phyloP scores from a whole-genome alignment of 2,329 filamentous ascomycete genomes.

The Colletotrichum sp. region DNA sequence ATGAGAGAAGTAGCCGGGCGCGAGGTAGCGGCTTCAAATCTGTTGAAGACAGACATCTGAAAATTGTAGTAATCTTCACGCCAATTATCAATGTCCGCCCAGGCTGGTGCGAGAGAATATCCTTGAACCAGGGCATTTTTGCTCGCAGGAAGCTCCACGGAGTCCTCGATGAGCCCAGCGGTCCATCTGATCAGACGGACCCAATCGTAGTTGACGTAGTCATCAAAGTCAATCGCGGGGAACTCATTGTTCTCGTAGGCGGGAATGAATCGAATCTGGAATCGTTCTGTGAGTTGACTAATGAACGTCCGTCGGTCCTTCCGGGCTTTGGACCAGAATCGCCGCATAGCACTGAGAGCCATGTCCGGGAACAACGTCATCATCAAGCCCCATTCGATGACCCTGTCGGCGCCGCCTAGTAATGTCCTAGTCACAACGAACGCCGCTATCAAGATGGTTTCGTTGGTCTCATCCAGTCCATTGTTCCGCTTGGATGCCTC shows the following conservation, averaged over 20 bases:
- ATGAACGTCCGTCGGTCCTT: constrained; percentile 59
- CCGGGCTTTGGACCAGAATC: constrained; percentile 59
- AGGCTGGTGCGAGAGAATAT: constrained; percentile 44
- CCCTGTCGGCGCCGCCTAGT: constrained; percentile 63
- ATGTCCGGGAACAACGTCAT: constrained; percentile 59
- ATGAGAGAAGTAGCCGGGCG: constrained; percentile 47
- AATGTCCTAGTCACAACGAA: constrained; percentile 64
- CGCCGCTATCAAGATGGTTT: constrained; percentile 51
- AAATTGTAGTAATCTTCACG: constrained; percentile 62
- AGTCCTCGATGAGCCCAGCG: constrained; percentile 30
- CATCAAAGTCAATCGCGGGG: constrained; percentile 66
- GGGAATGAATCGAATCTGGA: constrained; percentile 68
- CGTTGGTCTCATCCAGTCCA: constrained; percentile 20
- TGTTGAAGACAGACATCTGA: constrained; percentile 59
- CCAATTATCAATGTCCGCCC: constrained; percentile 46
- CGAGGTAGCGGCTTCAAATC: constrained; percentile 59
- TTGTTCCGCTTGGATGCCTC: background rate
- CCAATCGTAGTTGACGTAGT: constrained; percentile 73
- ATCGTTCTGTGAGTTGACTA: constrained; percentile 62
- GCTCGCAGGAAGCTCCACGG: constrained; percentile 53
- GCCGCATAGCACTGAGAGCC: constrained; percentile 55
- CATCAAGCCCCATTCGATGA: constrained; percentile 66
- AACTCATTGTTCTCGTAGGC: constrained; percentile 70
- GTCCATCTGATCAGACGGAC: constrained; percentile 70
- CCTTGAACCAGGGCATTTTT: constrained; percentile 47